Base-by-base conservation (phyloP, 257 asterid species). In the Perilla frutescens region DNA sequence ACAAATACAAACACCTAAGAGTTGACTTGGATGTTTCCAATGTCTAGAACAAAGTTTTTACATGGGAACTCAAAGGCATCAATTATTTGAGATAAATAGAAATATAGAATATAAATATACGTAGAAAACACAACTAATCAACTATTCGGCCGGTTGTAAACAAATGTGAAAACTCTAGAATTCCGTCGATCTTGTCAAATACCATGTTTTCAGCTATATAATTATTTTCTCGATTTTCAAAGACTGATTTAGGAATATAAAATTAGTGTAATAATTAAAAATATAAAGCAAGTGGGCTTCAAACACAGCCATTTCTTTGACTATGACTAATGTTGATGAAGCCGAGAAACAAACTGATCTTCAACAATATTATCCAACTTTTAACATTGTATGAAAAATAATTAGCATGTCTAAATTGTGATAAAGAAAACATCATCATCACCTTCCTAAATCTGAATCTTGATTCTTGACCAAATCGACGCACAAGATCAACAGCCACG, bases 61-160 rank as follows among this genome's bases (percentile, higher is more conserved):
- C 15, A 74, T 48, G 66, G 69, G 64, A 69, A 73, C 72, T 73
- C 66, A 54, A 68, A 48, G 13, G 6, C 39, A 9, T 40, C 50
- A 73, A 29, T 39, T 49, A 66, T 61, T 62, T 60, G 39, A 4
- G 61, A 72, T 29, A 65, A 65, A 73, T 41, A 53, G 1, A 74
- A 20, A 20, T 20, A 20, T 20, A 20, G 26, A 20, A 20, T 20
- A 41, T 41, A 55, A 10, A 62, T 11, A 34, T 43, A 48, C 76
- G 53, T 62, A 29, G 47, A 57, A 5, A 72, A 39, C 53, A 66
- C 26, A 20, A 20, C 26, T 20, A 20, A 20, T 20, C 51, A 73
- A 60, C 68, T 78, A 78, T 60, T 73, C 68, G 79, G 82, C 79
- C 82, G 79, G 82, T 68, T 41, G 69, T 36, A 73, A 72, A 37